phyloP scores from a whole-genome alignment of 2,329 filamentous ascomycete genomes.

The Tolypocladium tropicale region DNA sequence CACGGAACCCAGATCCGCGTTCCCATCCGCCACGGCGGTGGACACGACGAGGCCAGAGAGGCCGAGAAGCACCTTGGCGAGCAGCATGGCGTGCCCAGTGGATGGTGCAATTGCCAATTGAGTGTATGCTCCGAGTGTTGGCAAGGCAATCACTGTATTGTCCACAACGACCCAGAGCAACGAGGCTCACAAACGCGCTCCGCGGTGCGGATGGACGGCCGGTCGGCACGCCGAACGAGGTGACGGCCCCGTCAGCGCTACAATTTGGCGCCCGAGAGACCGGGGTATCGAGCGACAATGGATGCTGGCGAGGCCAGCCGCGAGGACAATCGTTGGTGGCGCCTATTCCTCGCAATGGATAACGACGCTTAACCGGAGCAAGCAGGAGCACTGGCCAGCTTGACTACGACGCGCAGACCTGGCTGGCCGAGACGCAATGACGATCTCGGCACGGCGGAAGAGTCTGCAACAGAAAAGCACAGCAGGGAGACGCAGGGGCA shows the following conservation, averaged over 20 bases:
- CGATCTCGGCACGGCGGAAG: neutral
- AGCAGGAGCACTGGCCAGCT: neutral
- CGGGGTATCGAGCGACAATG: neutral
- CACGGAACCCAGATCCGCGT: conserved; percentile 27
- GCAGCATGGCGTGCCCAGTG: conserved; percentile 7
- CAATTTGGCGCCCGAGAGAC: neutral
- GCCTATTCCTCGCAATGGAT: neutral
- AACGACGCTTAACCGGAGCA: neutral
- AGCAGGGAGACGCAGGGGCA: neutral
- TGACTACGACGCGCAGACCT: neutral
- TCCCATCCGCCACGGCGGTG: conserved; percentile 9
- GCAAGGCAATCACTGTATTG: neutral
- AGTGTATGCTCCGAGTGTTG: neutral
- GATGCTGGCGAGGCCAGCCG: neutral
- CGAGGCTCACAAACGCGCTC: neutral
- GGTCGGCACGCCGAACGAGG: neutral
- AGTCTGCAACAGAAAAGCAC: neutral
- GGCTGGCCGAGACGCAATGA: neutral
- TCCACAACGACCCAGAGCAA: neutral
- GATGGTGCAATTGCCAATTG: neutral
- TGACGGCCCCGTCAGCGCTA: no score
- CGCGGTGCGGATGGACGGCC: neutral
- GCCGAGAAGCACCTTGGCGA: conserved; percentile 9
- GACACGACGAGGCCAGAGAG: conserved; percentile 12
- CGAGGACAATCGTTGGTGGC: neutral